Base-by-base conservation (phyloP, 495 filamentous ascomycete genomes). In the Talaromyces liani region DNA sequence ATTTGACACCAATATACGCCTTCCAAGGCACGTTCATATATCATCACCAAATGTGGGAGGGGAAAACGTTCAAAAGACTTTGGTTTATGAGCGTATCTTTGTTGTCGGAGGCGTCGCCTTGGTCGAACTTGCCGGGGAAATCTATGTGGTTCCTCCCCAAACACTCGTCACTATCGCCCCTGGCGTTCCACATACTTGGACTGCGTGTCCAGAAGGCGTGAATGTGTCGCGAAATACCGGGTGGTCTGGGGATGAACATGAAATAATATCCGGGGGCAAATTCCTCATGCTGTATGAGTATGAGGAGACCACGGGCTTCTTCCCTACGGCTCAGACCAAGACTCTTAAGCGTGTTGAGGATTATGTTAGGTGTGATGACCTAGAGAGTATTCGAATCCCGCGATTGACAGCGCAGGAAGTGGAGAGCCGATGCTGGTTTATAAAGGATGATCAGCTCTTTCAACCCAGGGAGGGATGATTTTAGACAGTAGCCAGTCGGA, bases 111-210 rank as follows among this genome's bases (percentile, higher is more conserved):
- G 53, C 22, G 53, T 56, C 16, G 53, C 53, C 10, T 12, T 56
- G n/a, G 53, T 24, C 10, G 53, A 56, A 24, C 53, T 56, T 18
- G 22, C 4, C 0, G 53, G 53, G 3, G 22, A n/a, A 12, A 24
- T 24, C 10, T 56, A 56, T 24, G 22, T 56, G 10, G 22, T 56
- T 24, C 16, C 53, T 12, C 53, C 53, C 4, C 10, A 24, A 12
- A 18, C 53, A 25, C 53, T 56, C 22, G 53, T 56, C n/a, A 18
- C 22, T 18, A 56, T 56, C 22, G 53, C n/a, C 16, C n/a, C 53
- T 18, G 53, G 53, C 10, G 53, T 56, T 56, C 53, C 53, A 10
- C 53, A 56, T 56, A 56, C 53, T 12, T 56, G 53, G 53, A 56
- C 53, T 18, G 53, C 53, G 4, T 56, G 53, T 24, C 53, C 53